A percentile compares a stretch with the other conserved stretches of the same genome.
Evolutionary conservation across 169 alveolate species (phyloP).

Genomic region (Hammondia hammondi): DNA sequence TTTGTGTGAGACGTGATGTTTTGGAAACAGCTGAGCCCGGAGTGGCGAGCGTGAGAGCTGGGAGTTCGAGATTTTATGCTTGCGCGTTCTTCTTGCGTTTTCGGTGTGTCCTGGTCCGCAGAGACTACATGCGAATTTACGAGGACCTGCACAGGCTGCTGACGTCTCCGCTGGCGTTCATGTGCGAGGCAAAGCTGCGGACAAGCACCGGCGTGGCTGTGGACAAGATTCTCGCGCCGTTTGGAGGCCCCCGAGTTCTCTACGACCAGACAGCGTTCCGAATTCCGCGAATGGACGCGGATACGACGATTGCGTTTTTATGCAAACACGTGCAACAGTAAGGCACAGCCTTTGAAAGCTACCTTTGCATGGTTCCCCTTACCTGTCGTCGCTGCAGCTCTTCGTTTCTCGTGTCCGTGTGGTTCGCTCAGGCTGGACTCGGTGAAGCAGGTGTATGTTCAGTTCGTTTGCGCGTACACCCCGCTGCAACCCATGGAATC

Average conservation of each 20-base stretch:
- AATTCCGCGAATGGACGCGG: slow-evolving; percentile 74
- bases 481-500: slow-evolving; percentile 62
- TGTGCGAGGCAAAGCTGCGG: slow-evolving; percentile 70
- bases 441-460: slow-evolving; percentile 74
- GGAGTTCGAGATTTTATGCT: not conserved
- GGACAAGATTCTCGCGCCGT: slow-evolving; percentile 74
- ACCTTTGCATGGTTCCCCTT: not conserved
- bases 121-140: slow-evolving; percentile 38
- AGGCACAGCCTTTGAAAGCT: not conserved
- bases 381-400: not conserved
- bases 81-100: not conserved
- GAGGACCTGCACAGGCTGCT: slow-evolving; percentile 15
- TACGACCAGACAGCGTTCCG: slow-evolving; percentile 75
- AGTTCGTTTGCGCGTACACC: slow-evolving; percentile 75
- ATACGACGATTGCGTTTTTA: slow-evolving; percentile 70
- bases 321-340: slow-evolving; percentile 73
- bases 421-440: slow-evolving; percentile 68
- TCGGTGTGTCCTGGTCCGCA: slow-evolving; percentile 3
- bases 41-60: not conserved
- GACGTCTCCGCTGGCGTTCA: slow-evolving; percentile 58
- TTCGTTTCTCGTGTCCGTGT: not conserved
- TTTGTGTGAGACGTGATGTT: not conserved
- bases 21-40: not conserved
- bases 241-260: slow-evolving; percentile 75
- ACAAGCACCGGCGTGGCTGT: slow-evolving; percentile 72